phyloP scores from a whole-genome alignment of 2,329 filamentous ascomycete species.

The Fusarium mangiferae region DNA sequence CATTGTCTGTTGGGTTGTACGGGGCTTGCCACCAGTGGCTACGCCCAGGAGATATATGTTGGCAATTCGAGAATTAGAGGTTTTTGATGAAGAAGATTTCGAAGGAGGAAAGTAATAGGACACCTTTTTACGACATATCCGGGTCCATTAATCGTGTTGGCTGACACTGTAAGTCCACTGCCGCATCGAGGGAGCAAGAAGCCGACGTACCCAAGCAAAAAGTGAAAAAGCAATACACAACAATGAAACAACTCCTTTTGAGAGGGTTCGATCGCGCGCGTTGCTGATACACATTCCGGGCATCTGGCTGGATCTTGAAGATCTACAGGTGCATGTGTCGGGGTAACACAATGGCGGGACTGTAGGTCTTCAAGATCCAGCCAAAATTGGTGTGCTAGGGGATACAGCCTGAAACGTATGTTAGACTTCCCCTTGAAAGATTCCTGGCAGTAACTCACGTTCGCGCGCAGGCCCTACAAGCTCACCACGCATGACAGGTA shows the following conservation, averaged over 20 bases:
- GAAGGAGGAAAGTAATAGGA: neutral
- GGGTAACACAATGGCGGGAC: neutral
- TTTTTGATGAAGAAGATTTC: neutral
- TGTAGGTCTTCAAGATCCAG: neutral
- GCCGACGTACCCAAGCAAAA: neutral
- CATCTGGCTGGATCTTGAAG: neutral
- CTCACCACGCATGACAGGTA: neutral
- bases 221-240: neutral
- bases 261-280: neutral
- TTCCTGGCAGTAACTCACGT: neutral
- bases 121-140: constrained; percentile 23
- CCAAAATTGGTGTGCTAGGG: neutral
- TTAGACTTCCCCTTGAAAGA: neutral
- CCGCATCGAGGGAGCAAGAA: accelerated
- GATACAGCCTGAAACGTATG: neutral
- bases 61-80: neutral
- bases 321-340: neutral
- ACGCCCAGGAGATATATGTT: neutral
- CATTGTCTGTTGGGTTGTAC: neutral
- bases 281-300: neutral
- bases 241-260: neutral
- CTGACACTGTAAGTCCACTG: neutral
- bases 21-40: neutral
- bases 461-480: neutral
- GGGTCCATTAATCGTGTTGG: constrained; percentile 2